phyloP scores from a whole-genome alignment of 257 asterid species.

The Nicotiana otophora region DNA sequence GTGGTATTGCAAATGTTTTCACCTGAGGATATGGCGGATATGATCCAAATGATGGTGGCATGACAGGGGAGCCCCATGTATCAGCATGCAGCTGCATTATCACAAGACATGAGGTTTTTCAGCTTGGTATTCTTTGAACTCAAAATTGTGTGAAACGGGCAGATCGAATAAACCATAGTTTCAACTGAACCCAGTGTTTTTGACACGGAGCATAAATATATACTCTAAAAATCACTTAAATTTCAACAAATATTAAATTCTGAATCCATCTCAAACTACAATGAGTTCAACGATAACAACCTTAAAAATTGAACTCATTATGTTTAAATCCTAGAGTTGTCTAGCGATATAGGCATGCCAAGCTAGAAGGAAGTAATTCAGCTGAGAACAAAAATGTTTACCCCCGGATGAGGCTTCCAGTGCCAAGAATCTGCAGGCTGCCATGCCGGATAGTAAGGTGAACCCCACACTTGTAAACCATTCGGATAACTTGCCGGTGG shows the following conservation, averaged over 20 bases:
- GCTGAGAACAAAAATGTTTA: not conserved
- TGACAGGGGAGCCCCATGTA: constrained; percentile 51
- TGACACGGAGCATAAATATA: no score
- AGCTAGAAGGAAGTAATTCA: not conserved
- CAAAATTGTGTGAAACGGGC: not conserved
- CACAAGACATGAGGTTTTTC: not conserved
- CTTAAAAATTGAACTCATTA: no score
- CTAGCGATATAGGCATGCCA: not conserved
- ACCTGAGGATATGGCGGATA: constrained; percentile 26
- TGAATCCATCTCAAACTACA: no score
- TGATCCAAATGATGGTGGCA: constrained; percentile 28
- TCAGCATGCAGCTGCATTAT: constrained; percentile 35
- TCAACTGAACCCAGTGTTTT: no score
- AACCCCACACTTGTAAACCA: constrained; percentile 33
- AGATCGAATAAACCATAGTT: no score
- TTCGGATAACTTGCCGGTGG: constrained; percentile 23
- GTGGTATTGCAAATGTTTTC: constrained; percentile 3
- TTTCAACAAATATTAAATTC: no score
- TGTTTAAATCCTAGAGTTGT: no score
- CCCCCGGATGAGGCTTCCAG: constrained; percentile 40
- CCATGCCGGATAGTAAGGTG: constrained; percentile 40
- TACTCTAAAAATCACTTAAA: no score
- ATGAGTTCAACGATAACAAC: no score
- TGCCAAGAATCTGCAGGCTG: constrained; percentile 39
- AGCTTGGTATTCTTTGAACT: not conserved